Conservation (phyloP, 768 basidiomycete genomes). For the Exsudoporus frostii region DNA sequence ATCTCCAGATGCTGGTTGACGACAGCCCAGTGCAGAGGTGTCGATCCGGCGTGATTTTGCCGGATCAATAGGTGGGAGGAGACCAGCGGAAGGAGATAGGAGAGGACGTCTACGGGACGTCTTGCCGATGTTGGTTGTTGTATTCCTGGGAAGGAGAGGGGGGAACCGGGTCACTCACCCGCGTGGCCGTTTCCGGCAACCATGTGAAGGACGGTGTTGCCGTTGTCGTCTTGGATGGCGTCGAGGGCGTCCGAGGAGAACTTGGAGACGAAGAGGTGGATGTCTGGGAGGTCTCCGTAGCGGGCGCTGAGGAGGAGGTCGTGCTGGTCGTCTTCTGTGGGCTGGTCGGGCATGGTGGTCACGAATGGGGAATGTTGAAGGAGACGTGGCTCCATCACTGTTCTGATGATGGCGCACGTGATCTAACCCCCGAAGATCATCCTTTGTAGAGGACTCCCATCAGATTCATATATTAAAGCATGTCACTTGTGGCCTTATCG, state of each 20-base stretch:
- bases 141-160: not conserved
- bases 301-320: conserved; percentile 81
- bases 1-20: conserved; percentile 73
- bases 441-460: no score
- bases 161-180: conserved; percentile 47
- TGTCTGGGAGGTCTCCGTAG: conserved; percentile 84
- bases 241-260: conserved; percentile 52
- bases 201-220: conserved; percentile 86
- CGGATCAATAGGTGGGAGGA: conserved; percentile 13
- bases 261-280: conserved; percentile 58
- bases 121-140: conserved; percentile 34
- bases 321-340: conserved; percentile 54
- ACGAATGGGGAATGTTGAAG: no score
- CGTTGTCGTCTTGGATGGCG: conserved; percentile 64
- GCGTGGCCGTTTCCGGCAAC: conserved; percentile 82
- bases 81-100: conserved; percentile 64
- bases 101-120: conserved; percentile 61
- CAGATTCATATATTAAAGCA: no score
- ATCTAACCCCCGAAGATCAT: not conserved
- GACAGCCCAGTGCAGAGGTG: conserved; percentile 89
- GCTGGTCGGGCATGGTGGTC: conserved; percentile 6
- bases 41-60: conserved; percentile 62
- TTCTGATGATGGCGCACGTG: not conserved
- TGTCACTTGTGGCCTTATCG: not conserved
- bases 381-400: no score